A percentile compares a stretch with the other conserved stretches of the same genome.
Evolutionary conservation across 306 rosid species (phyloP).

Genomic region (Arachis hypogaea): DNA sequence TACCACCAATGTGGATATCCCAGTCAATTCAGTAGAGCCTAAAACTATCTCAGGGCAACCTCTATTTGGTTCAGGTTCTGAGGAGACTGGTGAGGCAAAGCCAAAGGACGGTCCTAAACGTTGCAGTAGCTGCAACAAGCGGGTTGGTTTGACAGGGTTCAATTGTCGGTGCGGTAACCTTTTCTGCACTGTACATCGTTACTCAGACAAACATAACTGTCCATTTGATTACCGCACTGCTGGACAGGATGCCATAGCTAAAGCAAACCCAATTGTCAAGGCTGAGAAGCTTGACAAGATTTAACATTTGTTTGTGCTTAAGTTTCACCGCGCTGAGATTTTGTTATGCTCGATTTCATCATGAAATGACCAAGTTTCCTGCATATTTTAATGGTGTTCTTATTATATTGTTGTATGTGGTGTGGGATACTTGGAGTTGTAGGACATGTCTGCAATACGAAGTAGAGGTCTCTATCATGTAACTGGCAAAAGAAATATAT

Average conservation of each 20-base stretch:
- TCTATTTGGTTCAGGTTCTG: constrained; percentile 49
- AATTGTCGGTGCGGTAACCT: constrained; percentile 83
- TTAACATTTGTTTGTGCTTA: constrained; percentile 43
- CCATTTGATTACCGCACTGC: constrained; percentile 85
- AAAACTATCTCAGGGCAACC: constrained; percentile 49
- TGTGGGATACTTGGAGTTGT: constrained; percentile 56
- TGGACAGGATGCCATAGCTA: constrained; percentile 77
- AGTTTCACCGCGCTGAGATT: constrained; percentile 44
- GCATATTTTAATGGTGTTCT: constrained; percentile 54
- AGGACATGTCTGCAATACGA: constrained; percentile 62
- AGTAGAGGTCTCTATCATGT: constrained; percentile 53
- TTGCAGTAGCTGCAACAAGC: constrained; percentile 81
- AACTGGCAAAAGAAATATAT: constrained; percentile 66
- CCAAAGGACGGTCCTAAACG: constrained; percentile 84
- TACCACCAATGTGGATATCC: constrained; percentile 40
- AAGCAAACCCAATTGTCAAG: constrained; percentile 89
- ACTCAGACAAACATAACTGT: constrained; percentile 86
- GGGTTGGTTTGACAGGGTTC: constrained; percentile 91
- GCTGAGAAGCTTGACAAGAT: constrained; percentile 95
- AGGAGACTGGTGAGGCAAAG: constrained; percentile 56
- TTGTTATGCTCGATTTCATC: constrained; percentile 57
- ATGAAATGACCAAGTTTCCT: constrained; percentile 60
- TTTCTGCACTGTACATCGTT: constrained; percentile 83
- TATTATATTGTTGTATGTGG: constrained; percentile 57
- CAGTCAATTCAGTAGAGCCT: constrained; percentile 52